Evolutionary conservation across 1,284 basidiomycete genomes (phyloP), one percentile per base, ranked within the genome.

Genomic region (Sutorius eximius): DNA sequence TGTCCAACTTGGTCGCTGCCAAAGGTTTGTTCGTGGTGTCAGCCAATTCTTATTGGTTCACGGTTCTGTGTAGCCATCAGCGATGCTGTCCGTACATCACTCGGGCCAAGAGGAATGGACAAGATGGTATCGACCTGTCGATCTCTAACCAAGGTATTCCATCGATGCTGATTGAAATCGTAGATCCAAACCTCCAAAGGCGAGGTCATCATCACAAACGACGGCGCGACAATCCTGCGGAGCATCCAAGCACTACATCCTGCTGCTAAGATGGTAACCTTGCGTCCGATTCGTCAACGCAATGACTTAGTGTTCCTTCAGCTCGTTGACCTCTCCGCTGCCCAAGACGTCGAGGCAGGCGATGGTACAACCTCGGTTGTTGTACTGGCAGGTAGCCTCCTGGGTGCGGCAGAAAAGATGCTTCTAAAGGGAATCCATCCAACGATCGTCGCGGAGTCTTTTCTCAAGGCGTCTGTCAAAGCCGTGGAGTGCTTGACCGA

Each of bases 281-380:
- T 13, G 64, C 64, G 10, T 29, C 40, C 41, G 18, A 49, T 47
- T 37, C 42, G 42, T 47, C 12, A 36, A 36, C 47, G 24, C 61
- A 44, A 61, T 33, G 40, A 41, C 51, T 62, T 49, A 57, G 46
- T 11, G 4, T 52, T 43, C 30, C 20, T 34, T 33, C 57, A 94
- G 94, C 83, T 98, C 48, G 97, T 99, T 58, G 97, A 99, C 77
- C 82, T 99, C 30, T 98, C 96, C 45, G 91, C 92, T 53, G 97
- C 97, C 20, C 97, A 99, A 81, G 97, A 99, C 73, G 86, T 99
- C 51, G 97, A 99, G 74, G 97, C 97, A 22, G 97, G 97, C 59
- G 97, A 99, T 73, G 97, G 97, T 24, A 99, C 97, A n/a, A 99
- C 97, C 12, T 91, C 91, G 38, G 97, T 99, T 22, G 97, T 99